Conservation (phyloP, 2,329 filamentous ascomycete genomes). For the Aspergillus sp. region DNA sequence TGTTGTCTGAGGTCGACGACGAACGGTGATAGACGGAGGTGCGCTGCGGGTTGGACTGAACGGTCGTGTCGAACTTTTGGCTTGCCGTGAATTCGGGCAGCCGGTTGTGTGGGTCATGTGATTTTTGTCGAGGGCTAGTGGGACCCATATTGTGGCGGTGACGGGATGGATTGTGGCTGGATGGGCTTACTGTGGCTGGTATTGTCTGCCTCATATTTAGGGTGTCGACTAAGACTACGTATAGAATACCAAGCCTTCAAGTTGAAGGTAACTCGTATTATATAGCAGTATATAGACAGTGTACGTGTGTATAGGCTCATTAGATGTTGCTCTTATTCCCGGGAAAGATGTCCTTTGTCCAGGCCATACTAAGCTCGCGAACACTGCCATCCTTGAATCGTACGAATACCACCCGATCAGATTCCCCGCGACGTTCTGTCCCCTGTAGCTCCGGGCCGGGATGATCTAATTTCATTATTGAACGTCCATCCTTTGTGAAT, state of each 20-base stretch:
- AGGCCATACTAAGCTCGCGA: conserved; percentile 54
- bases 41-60: conserved; percentile 29
- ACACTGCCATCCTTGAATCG: conserved; percentile 58
- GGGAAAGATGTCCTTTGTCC: conserved; percentile 49
- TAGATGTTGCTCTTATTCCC: conserved; percentile 36
- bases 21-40: conserved; percentile 19
- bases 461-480: conserved; percentile 54
- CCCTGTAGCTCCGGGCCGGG: conserved; percentile 57
- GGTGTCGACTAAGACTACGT: background rate
- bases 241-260: no score
- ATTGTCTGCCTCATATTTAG: background rate
- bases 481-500: conserved; percentile 46
- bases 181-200: background rate
- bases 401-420: conserved; percentile 57
- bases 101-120: conserved; percentile 45
- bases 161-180: background rate
- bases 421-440: conserved; percentile 49
- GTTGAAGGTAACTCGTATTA: background rate
- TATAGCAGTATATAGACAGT: background rate
- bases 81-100: conserved; percentile 27
- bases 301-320: background rate
- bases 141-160: conserved; percentile 6
- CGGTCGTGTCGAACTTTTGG: conserved; percentile 26
- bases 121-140: conserved; percentile 40
- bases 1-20: conserved; percentile 38